These are phyloP conservation scores for Candolleomyces aberdarensis DNA, from an alignment of 768 basidiomycete species.

Conservation along the genomic window DNA sequence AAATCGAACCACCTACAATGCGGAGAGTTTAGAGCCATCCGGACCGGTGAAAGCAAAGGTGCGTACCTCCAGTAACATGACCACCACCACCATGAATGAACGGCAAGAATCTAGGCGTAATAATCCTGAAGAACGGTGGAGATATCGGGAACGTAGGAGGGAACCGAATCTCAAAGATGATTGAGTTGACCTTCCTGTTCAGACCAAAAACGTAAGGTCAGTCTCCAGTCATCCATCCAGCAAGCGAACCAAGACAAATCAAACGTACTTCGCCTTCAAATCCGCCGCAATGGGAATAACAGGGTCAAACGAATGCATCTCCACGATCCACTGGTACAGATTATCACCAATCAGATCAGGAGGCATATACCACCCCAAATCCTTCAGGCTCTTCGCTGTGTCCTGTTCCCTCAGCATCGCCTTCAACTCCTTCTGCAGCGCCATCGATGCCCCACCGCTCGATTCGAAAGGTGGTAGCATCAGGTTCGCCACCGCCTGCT, in stretches of 20 bases:
- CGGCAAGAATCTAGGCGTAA: conserved; percentile 69
- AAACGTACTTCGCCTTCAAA: conserved; percentile 43
- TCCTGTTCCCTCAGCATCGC: conserved; percentile 61
- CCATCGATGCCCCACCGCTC: conserved; percentile 48
- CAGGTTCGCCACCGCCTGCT: conserved; percentile 37
- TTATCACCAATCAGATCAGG: conserved; percentile 65
- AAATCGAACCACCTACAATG: conserved; percentile 60
- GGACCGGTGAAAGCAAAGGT: neutral
- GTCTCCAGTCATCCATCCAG: neutral
- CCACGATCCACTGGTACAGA: conserved; percentile 71
- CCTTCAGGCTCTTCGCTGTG: conserved; percentile 36
- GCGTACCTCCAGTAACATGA: conserved; percentile 58
- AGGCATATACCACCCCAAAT: conserved; percentile 72
- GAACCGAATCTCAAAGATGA: conserved; percentile 74
- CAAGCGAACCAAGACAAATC: neutral
- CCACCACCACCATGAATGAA: conserved; percentile 72
- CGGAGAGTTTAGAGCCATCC: neutral
- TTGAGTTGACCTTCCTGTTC: conserved; percentile 52
- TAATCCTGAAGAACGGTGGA: conserved; percentile 75
- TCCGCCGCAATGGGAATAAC: conserved; percentile 60
- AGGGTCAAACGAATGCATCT: conserved; percentile 67
- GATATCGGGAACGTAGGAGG: conserved; percentile 62
- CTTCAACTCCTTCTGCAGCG: conserved; percentile 60
- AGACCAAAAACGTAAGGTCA: neutral
- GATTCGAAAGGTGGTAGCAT: conserved; percentile 63